These are phyloP conservation scores for Pyrus pyrifolia DNA, from an alignment of 306 rosid genomes.

Conservation along the genomic window DNA sequence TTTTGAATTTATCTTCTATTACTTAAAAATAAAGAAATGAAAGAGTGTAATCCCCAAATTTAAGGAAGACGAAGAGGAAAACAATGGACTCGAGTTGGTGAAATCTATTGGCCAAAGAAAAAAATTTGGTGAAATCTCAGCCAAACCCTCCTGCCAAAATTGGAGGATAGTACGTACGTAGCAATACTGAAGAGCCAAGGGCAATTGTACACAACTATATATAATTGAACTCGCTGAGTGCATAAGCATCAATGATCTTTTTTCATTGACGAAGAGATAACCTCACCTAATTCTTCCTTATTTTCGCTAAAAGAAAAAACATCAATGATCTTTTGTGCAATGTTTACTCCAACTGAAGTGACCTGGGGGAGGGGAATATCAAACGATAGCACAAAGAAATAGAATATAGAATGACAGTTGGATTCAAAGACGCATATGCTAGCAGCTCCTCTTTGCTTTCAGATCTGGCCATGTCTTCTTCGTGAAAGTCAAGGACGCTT, in stretches of 20 bases:
- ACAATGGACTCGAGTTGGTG: background rate
- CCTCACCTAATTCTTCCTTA: background rate
- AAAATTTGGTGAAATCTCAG: background rate
- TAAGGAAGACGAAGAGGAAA: background rate
- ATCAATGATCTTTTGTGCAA: background rate
- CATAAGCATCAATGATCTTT: too few species aligned
- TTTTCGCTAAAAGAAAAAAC: too few species aligned
- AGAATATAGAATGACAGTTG: background rate
- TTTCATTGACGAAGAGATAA: background rate
- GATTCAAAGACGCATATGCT: background rate
- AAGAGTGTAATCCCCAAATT: background rate
- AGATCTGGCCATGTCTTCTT: background rate
- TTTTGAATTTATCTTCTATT: background rate
- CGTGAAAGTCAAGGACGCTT: background rate
- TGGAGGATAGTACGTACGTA: background rate
- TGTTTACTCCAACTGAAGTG: background rate
- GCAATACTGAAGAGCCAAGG: background rate
- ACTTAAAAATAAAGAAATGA: background rate
- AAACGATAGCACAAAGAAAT: too few species aligned
- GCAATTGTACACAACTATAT: background rate
- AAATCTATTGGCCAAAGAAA: too few species aligned
- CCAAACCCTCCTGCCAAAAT: constrained; percentile 1
- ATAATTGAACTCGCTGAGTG: background rate
- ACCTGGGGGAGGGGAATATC: background rate
- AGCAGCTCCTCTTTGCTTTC: background rate